These are phyloP conservation scores for Cryphonectria radicalis DNA, from an alignment of 2,329 filamentous ascomycete species.

Conservation along the genomic window DNA sequence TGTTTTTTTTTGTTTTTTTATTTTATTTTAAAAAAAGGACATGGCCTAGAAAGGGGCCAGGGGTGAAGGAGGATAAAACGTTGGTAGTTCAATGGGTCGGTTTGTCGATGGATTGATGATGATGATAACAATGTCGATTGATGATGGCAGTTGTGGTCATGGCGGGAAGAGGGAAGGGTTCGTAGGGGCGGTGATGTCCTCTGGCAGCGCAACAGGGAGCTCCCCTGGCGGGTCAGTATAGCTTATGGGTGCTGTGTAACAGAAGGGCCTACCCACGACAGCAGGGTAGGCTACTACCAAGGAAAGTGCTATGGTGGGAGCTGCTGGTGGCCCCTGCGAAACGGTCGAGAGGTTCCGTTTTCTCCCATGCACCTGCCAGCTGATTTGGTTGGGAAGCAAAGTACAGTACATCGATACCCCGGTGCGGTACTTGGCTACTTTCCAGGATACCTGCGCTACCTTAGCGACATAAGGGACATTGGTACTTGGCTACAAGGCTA, in stretches of 20 bases:
- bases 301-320: neutral
- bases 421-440: neutral
- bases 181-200: neutral
- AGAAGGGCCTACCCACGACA: neutral
- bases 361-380: neutral
- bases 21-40: too few relatives aligned
- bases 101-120: too few relatives aligned
- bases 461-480: neutral
- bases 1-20: too few relatives aligned
- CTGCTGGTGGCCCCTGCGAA: neutral
- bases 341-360: slow-evolving; percentile 1
- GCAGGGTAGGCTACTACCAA: neutral
- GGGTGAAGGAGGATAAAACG: neutral
- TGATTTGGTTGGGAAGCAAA: neutral
- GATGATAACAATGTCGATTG: too few relatives aligned
- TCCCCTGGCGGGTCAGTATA: neutral
- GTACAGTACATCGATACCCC: neutral
- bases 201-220: neutral
- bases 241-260: neutral
- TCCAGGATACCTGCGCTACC: neutral
- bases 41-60: neutral
- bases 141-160: neutral
- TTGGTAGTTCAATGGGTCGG: neutral
- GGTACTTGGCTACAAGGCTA: neutral
- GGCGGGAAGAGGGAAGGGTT: neutral